These are phyloP conservation scores for Arachis stenosperma DNA, from an alignment of 306 rosid species.

Conservation along the genomic window DNA sequence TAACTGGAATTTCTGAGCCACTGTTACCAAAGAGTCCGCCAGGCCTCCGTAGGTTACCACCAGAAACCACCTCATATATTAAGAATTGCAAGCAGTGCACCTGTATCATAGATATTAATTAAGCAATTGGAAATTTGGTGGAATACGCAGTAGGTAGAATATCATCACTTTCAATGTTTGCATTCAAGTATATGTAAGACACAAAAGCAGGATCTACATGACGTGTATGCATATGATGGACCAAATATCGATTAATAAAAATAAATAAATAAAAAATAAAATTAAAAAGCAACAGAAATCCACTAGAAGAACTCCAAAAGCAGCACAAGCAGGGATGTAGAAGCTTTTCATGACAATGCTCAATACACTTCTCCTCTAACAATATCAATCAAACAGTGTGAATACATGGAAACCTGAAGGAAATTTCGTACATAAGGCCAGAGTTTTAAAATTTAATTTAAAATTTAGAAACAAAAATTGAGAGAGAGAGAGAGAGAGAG, in stretches of 20 bases:
- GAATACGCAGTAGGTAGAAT: too few species aligned
- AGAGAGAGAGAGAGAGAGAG: too few species aligned
- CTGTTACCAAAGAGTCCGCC: conserved; percentile 98
- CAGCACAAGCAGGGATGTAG: conserved; percentile 21
- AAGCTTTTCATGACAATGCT: conserved; percentile 25
- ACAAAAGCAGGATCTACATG: too few species aligned
- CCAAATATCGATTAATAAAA: too few species aligned
- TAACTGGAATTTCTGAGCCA: conserved; percentile 93
- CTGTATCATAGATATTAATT: conserved; percentile 54
- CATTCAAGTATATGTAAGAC: too few species aligned
- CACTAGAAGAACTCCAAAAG: conserved; percentile 29
- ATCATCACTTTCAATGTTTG: too few species aligned
- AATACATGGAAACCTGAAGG: conserved; percentile 13
- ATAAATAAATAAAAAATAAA: too few species aligned
- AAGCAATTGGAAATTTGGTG: conserved; percentile 19
- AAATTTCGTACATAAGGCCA: conserved; percentile 5
- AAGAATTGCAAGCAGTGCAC: conserved; percentile 97
- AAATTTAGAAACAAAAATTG: neutral
- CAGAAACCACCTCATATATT: conserved; percentile 96
- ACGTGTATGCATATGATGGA: too few species aligned
- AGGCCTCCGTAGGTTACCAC: conserved; percentile 98
- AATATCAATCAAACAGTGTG: conserved; percentile 5
- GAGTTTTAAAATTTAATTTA: conserved; percentile 23
- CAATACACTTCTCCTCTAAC: conserved; percentile 30
- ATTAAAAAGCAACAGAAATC: conserved; percentile 1